A percentile compares a stretch with the other conserved stretches of the same genome.
phyloP scores from a whole-genome alignment of 108 stramenopile species.

The Discostella pseudostelligera region DNA sequence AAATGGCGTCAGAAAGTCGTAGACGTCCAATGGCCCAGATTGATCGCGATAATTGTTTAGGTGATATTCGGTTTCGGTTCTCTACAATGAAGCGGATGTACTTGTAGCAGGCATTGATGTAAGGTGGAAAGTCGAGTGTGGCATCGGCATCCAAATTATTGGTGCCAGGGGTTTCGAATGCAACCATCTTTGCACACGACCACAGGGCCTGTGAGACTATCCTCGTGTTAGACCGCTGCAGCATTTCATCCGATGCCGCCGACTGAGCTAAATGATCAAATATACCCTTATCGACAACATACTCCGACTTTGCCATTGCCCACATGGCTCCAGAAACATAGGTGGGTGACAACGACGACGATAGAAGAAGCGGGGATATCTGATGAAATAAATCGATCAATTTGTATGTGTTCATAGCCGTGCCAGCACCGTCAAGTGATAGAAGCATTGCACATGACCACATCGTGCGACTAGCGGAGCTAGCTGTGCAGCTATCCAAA shows the following conservation, averaged over 20 bases:
- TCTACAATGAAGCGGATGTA: constrained; percentile 37
- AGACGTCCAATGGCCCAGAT: constrained; percentile 68
- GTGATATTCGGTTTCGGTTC: constrained; percentile 45
- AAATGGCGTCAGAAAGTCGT: constrained; percentile 28
- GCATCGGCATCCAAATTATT: constrained; percentile 3
- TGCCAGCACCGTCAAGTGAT: constrained; percentile 9
- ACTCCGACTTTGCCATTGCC: constrained; percentile 66
- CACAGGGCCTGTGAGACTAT: constrained; percentile 64
- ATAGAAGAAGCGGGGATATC: constrained; percentile 46
- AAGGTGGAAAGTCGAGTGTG: constrained; percentile 44
- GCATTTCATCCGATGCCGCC: constrained; percentile 35
- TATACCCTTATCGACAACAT: constrained; percentile 63
- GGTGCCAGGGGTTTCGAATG: constrained; percentile 23
- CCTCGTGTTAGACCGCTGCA: constrained; percentile 39
- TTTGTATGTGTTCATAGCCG: not conserved
- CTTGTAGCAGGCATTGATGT: constrained; percentile 36
- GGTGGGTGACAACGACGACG: constrained; percentile 47
- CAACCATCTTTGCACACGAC: constrained; percentile 74
- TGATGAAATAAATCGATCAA: constrained; percentile 52
- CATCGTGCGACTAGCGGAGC: constrained; percentile 60
- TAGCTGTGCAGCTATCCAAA: constrained; percentile 43
- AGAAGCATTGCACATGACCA: constrained; percentile 53
- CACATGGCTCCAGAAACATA: constrained; percentile 63
- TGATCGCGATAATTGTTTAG: constrained; percentile 60
- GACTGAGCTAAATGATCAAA: constrained; percentile 64